Evolutionary conservation across 192 early-diverging fungal genomes (phyloP).

Genomic region (Umbelopsis ramanniana): DNA sequence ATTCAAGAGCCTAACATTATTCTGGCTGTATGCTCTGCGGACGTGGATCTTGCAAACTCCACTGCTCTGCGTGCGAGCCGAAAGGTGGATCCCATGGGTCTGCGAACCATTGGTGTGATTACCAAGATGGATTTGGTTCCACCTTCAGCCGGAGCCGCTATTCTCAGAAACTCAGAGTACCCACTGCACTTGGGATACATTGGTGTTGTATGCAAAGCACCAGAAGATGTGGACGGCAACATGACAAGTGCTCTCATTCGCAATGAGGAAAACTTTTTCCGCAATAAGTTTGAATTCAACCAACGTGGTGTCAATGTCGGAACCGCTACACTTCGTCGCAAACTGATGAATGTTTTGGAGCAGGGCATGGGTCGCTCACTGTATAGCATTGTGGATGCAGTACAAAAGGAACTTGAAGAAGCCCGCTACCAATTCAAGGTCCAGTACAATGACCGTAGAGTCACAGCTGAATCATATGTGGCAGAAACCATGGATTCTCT

Average conservation of each 20-base stretch:
- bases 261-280: constrained; percentile 61
- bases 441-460: constrained; percentile 94
- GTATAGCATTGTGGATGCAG: constrained; percentile 84
- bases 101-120: constrained; percentile 83
- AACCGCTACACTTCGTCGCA: constrained; percentile 81
- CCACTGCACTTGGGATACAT: constrained; percentile 95
- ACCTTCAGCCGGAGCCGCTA: constrained; percentile 73
- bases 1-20: constrained; percentile 84
- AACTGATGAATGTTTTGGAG: constrained; percentile 90
- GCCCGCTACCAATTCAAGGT: constrained; percentile 98
- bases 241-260: constrained; percentile 58
- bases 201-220: constrained; percentile 90
- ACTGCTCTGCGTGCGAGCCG: constrained; percentile 80
- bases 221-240: constrained; percentile 39
- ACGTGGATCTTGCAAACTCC: constrained; percentile 88
- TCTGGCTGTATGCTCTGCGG: constrained; percentile 81
- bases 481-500: constrained; percentile 92
- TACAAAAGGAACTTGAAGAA: constrained; percentile 95
- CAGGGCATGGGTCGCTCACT: constrained; percentile 88
- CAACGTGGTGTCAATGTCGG: constrained; percentile 80
- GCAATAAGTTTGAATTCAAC: constrained; percentile 58
- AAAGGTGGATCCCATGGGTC: constrained; percentile 77
- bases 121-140: constrained; percentile 91
- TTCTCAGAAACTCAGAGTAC: constrained; percentile 91
- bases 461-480: constrained; percentile 95